Conservation (phyloP, 1,284 basidiomycete genomes). For the Ceratorhiza oryzae-sativae region DNA sequence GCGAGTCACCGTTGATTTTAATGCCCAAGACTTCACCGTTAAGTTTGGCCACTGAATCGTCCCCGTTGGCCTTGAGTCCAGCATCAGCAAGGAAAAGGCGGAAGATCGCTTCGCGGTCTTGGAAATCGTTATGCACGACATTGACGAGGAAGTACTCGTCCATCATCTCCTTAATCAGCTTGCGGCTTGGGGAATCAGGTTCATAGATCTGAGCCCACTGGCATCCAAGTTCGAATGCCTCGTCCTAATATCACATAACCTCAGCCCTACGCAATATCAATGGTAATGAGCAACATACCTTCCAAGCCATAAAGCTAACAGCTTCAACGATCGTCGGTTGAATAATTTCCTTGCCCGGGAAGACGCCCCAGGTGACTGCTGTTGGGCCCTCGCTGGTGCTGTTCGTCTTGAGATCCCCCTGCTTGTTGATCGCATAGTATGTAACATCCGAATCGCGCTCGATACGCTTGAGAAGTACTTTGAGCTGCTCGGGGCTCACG, state of each 20-base stretch:
- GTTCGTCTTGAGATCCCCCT: conserved; percentile 93
- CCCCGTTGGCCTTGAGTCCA: conserved; percentile 23
- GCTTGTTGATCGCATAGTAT: conserved; percentile 94
- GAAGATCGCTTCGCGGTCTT: conserved; percentile 84
- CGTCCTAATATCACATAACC: too few relatives aligned
- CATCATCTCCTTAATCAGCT: conserved; percentile 81
- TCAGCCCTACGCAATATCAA: background rate
- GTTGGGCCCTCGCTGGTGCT: conserved; percentile 92
- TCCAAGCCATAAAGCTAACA: conserved; percentile 97
- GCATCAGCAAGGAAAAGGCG: conserved; percentile 69
- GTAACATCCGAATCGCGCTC: conserved; percentile 91
- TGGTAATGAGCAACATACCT: conserved; percentile 59
- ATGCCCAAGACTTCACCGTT: conserved; percentile 6
- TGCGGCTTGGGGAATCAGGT: conserved; percentile 72
- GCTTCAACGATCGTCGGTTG: conserved; percentile 99
- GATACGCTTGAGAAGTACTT: conserved; percentile 81
- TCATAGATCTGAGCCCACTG: conserved; percentile 96
- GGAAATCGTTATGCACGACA: conserved; percentile 97
- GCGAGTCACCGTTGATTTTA: conserved; percentile 5
- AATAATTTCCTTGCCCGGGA: conserved; percentile 97
- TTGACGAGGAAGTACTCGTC: conserved; percentile 90
- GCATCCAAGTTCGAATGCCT: conserved; percentile 92
- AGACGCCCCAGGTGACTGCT: conserved; percentile 99
- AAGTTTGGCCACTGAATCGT: background rate
- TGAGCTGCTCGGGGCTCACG: conserved; percentile 76